Base-by-base conservation (phyloP, 305 asterid genomes). In the Vinca major region DNA sequence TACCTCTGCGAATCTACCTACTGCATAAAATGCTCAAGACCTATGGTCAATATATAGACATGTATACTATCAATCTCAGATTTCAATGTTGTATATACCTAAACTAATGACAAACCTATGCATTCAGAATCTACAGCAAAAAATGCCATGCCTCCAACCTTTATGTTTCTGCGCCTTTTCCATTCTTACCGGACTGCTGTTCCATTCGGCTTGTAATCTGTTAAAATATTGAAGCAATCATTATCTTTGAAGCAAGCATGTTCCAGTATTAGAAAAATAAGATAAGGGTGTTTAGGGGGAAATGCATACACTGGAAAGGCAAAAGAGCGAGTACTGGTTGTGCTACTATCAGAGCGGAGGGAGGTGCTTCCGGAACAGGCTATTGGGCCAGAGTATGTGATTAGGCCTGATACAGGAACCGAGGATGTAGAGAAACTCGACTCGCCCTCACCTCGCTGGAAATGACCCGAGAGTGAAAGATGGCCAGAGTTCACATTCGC, bases 131-230 rank as follows among this genome's bases (percentile, higher is more conserved):
- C 86, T 86, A 88, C 96, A 94, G 87, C 99, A 94, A 56, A 88
- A 85, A 74, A 91, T 78, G 49, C 96, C 87, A 51, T 87, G 83
- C 75, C 76, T 88, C 99, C 98, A 94, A 20, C 90, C 83, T 77
- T 71, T 82, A 48, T 83, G 86, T 66, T 83, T 91, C 62, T 87
- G 84, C 43, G 95, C 92, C 76, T 89, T 89, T 17, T 79, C 82
- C 98, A 94, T 94, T 69, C 96, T 80, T 17, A 88, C 95, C 2
- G 99, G 99, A 60, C 98, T 94, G 88, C 98, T 86, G 70, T 85
- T 86, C 96, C 96, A 94, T 77, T 94, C 99, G 6, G 86, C 60
- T 64, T 82, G 97, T 72, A 94, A 83, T 66, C 99, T 94, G 95
- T 62, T 62, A 41, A 26, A 71, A 49, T 4, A 4, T 51, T 17